Evolutionary conservation across 345 rosid species (phyloP).

Genomic region (Schrenkiella parvula): DNA sequence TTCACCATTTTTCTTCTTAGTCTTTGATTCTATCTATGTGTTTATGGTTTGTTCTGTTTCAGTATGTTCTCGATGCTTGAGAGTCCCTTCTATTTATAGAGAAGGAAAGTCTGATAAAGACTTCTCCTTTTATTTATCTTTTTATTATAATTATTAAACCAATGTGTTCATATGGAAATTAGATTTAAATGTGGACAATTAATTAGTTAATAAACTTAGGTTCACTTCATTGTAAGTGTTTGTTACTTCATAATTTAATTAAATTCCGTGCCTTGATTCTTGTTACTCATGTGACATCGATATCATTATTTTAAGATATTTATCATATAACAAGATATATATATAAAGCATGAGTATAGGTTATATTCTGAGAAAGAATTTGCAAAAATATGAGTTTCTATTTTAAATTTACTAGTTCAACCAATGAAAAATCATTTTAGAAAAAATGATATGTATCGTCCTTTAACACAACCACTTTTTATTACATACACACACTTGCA

Average conservation of each 20-base stretch:
- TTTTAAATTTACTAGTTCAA: too few relatives aligned
- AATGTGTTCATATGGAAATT: too few relatives aligned
- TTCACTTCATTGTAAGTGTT: background rate
- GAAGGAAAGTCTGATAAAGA: background rate
- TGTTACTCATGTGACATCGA: too few relatives aligned
- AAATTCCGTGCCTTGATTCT: too few relatives aligned
- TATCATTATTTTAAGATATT: too few relatives aligned
- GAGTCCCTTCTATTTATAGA: conserved; percentile 6
- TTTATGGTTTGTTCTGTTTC: background rate
- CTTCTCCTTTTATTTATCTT: background rate
- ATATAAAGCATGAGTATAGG: background rate
- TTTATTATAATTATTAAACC: background rate
- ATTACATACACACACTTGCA: background rate
- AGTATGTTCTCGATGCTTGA: background rate
- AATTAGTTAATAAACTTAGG: background rate
- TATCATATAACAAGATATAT: background rate
- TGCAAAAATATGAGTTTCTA: too few relatives aligned
- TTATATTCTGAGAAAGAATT: background rate
- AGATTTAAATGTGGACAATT: background rate
- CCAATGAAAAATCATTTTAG: too few relatives aligned
- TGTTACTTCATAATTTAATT: too few relatives aligned
- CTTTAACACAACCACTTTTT: background rate
- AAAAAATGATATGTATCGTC: too few relatives aligned
- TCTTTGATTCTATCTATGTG: background rate
- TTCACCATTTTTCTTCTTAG: conserved; percentile 25